These are phyloP conservation scores for Nyssa sinensis DNA, from an alignment of 148 eudicot genomes.

Conservation along the genomic window DNA sequence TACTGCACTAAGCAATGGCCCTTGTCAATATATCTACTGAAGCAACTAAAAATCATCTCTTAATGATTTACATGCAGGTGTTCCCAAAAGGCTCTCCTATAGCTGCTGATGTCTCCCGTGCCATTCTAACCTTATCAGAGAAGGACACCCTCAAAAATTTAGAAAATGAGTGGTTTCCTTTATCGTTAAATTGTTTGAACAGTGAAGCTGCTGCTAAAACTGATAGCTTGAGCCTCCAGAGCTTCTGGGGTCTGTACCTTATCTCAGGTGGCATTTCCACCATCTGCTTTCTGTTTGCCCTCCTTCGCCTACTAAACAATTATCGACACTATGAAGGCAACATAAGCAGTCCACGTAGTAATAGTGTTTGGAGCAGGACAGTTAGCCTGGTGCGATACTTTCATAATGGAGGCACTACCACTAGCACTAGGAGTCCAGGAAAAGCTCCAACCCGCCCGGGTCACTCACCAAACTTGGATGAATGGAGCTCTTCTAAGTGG, in stretches of 20 bases:
- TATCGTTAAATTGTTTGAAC: conserved; percentile 16
- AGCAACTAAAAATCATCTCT: too few relatives aligned
- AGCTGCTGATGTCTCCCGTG: conserved; percentile 38
- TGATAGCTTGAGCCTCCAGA: conserved; percentile 25
- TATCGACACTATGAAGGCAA: background rate
- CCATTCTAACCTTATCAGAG: conserved; percentile 39
- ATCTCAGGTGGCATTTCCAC: conserved; percentile 31
- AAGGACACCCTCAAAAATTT: conserved; percentile 30
- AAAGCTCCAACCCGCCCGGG: background rate
- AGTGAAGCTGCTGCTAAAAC: conserved; percentile 4
- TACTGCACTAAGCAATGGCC: too few relatives aligned
- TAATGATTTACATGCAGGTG: conserved; percentile 15
- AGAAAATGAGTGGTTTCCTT: conserved; percentile 32
- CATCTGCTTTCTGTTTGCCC: conserved; percentile 20
- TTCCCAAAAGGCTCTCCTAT: conserved; percentile 52
- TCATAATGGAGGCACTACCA: background rate
- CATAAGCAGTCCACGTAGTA: background rate
- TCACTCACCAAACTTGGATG: background rate
- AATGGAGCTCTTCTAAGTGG: conserved; percentile 3
- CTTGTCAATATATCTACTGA: background rate
- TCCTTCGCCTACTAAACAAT: conserved; percentile 1
- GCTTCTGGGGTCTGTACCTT: conserved; percentile 36
- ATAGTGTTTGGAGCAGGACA: background rate
- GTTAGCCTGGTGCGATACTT: background rate
- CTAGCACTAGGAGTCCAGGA: background rate